phyloP scores from a whole-genome alignment of 2,329 filamentous ascomycete genomes.

The Cladobotryum protrusum region DNA sequence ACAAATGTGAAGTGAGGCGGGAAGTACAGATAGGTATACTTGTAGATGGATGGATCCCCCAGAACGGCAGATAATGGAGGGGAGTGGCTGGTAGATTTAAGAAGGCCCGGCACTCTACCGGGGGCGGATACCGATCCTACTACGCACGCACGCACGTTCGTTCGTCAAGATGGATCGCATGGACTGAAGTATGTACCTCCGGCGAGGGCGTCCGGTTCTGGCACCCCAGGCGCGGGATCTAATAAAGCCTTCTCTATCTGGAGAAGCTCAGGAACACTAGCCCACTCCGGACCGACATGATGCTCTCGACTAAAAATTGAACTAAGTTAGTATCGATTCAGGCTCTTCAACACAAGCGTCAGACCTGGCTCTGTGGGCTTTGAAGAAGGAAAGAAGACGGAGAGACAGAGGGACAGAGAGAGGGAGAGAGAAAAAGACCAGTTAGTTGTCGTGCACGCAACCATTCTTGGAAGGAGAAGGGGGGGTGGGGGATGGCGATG shows the following conservation, averaged over 20 bases:
- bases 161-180: constrained; percentile 5
- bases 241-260: constrained; percentile 15
- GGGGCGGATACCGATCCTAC: constrained; percentile 31
- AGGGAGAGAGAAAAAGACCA: constrained; percentile 15
- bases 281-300: constrained; percentile 9
- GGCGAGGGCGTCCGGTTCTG: constrained; percentile 18
- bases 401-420: not conserved
- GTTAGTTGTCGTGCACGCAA: constrained; percentile 38
- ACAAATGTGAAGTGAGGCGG: not conserved
- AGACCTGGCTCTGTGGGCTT: constrained; percentile 21
- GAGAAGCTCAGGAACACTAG: constrained; percentile 9
- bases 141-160: not conserved
- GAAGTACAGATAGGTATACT: constrained; percentile 33
- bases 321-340: constrained; percentile 23
- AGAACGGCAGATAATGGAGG: constrained; percentile 42
- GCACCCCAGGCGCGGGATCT: constrained; percentile 34
- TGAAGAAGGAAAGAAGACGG: not conserved
- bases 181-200: constrained; percentile 8
- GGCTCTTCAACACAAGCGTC: constrained; percentile 22
- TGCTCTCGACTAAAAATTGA: constrained; percentile 17
- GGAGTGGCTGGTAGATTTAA: constrained; percentile 35
- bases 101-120: constrained; percentile 44
- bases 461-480: constrained; percentile 44
- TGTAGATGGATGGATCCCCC: constrained; percentile 29
- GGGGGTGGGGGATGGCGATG: constrained; percentile 7